Evolutionary conservation across 164 flowering plant species (phyloP), one percentile per base, ranked within the genome.

Genomic region (Vitis rupestris): DNA sequence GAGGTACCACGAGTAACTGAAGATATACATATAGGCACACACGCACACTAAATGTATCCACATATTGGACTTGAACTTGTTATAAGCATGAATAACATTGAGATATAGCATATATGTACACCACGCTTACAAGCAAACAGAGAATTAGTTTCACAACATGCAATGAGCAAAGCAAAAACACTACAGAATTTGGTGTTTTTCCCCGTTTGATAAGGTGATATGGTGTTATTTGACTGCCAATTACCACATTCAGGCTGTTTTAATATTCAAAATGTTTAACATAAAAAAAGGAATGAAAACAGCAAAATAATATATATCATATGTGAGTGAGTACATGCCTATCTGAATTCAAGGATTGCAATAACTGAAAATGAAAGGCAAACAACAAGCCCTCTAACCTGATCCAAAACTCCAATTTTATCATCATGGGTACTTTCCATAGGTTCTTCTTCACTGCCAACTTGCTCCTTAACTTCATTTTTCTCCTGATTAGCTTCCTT

Each of bases 381-480:
- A 59, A 31, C 48, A 58, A 56, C 16, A 54, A 67, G 6, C 29
- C 8, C 12, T 50, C 71, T 31, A 59, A 87, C 95, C 93, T 86
- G 79, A 70, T 82, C 71, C 16, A 67, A 5, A 70, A 50, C 11
- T 59, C 85, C 91, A 79, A 80, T 75, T 59, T 51, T 63, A 50
- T 81, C n/a, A n/a, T n/a, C 85, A 58, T 75, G 16, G 59, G 65
- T 68, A 61, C 61, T 69, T 65, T 82, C 88, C 19, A 27, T 29
- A 1, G 79, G 51, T 53, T 77, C 65, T 49, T 81, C 81, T 48
- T 70, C 86, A 59, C 60, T 52, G 48, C 76, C 78, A 51, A 51
- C 53, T 55, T 66, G 11, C 57, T 75, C 72, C 12, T 60, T 72
- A 13, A 59, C 64, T 58, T 75, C 76, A 15, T 23, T 68, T 37